Base-by-base conservation (phyloP, 306 rosid genomes). In the Quercus berberidifolia region DNA sequence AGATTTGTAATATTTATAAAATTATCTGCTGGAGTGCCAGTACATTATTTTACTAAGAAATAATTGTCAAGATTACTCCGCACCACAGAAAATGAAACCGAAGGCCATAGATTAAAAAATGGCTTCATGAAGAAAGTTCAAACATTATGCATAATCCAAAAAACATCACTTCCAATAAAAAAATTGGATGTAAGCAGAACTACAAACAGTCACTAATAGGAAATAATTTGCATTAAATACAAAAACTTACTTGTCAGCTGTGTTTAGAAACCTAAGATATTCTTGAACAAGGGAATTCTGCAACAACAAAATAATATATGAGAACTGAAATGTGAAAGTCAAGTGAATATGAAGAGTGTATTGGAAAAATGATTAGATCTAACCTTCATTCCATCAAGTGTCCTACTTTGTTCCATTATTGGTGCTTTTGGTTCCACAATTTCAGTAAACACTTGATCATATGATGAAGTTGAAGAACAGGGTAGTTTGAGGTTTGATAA, bases 191-290 rank as follows among this genome's bases (percentile, higher is more conserved):
- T 58, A 21, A 19, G 72, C 17, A 67, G 9, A 17, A 67, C 5
- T 13, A 67, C n/a, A 65, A 65, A 6, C 11, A 5, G 23, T 67
- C 59, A 67, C 26, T 58, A 63, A 49, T 73, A 31, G 26, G 30
- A 21, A 28, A 71, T 38, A 62, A 30, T 18, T 5, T 38, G 38
- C 30, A 31, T 19, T 1, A 31, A 75, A 28, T n/a, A 58, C 20
- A 19, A 67, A n/a, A 13, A 75, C 98, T 89, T 91, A 95, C 99
- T 91, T 95, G 83, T 81, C 56, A 23, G 97, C 98, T 3, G 98
- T 86, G 80, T 92, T 95, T 31, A 95, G 54, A 83, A 95, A 74
- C 77, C 58, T 86, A 0, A 93, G 84, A 83, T 89, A 89, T 38
- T 90, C 94, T 21, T 87, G 75, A 74, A 85, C 91, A 63, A 92